Evolutionary conservation across 768 basidiomycete genomes (phyloP).

Genomic region (Rhizopogon vulgaris): DNA sequence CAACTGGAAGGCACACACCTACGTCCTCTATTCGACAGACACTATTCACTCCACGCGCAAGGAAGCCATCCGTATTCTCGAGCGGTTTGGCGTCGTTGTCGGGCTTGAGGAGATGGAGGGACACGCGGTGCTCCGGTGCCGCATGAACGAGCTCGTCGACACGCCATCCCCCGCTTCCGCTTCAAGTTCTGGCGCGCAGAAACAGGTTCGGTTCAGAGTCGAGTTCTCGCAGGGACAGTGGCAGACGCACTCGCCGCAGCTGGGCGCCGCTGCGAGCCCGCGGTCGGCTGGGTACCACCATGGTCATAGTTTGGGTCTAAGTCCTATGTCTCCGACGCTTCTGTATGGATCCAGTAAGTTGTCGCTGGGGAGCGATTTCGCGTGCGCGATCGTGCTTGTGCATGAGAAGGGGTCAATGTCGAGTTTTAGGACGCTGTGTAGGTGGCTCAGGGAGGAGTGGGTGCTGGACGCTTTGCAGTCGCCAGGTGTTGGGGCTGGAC

Average conservation of each 20-base stretch:
- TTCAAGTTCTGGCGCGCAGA: constrained; percentile 40
- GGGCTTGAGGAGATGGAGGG: constrained; percentile 49
- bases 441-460: constrained; percentile 68
- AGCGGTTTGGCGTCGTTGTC: constrained; percentile 56
- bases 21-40: constrained; percentile 50
- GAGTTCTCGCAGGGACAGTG: constrained; percentile 49
- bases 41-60: constrained; percentile 55
- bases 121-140: constrained; percentile 42
- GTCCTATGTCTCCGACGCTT: constrained; percentile 15
- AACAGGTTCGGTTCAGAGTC: constrained; percentile 77
- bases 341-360: constrained; percentile 23
- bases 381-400: constrained; percentile 68
- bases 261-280: constrained; percentile 19
- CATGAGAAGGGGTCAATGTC: constrained; percentile 91
- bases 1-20: constrained; percentile 73
- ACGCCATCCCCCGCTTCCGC: constrained; percentile 16
- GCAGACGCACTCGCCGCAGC: constrained; percentile 16
- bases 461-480: constrained; percentile 32
- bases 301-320: constrained; percentile 12
- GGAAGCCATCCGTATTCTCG: constrained; percentile 58
- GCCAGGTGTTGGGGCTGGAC: constrained; percentile 27
- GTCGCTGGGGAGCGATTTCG: constrained; percentile 26
- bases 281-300: constrained; percentile 15
- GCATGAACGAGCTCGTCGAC: constrained; percentile 43
- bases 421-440: constrained; percentile 75